Base-by-base conservation (phyloP, 495 filamentous ascomycete genomes). In the Amniculicola lignicola region DNA sequence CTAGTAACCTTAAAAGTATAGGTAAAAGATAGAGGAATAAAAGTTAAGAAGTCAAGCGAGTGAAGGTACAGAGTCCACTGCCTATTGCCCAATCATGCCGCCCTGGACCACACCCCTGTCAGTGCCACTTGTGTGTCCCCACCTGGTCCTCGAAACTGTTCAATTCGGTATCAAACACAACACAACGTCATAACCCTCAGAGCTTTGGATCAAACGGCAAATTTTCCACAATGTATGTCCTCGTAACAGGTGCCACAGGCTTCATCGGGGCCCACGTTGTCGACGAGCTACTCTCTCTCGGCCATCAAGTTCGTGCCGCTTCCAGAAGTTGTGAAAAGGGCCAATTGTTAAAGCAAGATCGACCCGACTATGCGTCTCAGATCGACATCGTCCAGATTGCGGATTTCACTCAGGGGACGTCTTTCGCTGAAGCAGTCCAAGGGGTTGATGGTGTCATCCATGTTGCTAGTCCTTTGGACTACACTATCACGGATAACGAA, bases 191-290 rank as follows among this genome's bases (percentile, higher is more conserved):
- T n/a, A n/a, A n/a, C n/a, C n/a, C n/a, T n/a, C n/a, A n/a, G n/a
- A n/a, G n/a, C n/a, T n/a, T n/a, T n/a, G n/a, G n/a, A n/a, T n/a
- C n/a, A n/a, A n/a, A n/a, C n/a, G n/a, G n/a, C n/a, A n/a, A n/a
- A n/a, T n/a, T n/a, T n/a, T n/a, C n/a, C n/a, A n/a, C n/a, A n/a
- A n/a, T n/a, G 29, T 63, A 66, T 27, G 56, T 76, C 28, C 69
- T 77, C 1, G 72, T 77, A 37, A 66, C 63, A 29, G 60, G 63
- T 2, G 63, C 48, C 2, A 59, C 38, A 3, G 56, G 56, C 18
- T 59, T 59, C 40, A 59, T 59, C 22, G 56, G 47, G 14, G 47
- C 56, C 21, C 48, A 59, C n/a, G 29, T 51, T 24, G 40, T 52
- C 7, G 56, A 44, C 39, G 27, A 39, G 0, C 36, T 59, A 0